Percentiles rank a stretch among this genome's conserved stretches.
Conservation (phyloP, 305 asterid genomes). For the Rubia occidens region DNA sequence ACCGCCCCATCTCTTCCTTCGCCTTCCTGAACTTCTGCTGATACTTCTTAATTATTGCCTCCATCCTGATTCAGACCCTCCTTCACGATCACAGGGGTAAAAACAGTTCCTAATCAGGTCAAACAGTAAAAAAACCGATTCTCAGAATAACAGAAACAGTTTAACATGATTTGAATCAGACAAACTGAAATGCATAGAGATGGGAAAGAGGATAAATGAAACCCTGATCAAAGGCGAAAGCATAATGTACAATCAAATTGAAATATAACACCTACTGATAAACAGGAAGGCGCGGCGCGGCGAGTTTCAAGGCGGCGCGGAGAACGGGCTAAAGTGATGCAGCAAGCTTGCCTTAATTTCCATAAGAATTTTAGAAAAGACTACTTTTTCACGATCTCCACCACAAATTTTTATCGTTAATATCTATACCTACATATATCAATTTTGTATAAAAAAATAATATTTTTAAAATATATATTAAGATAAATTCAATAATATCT, state of each 20-base stretch:
- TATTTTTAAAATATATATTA: no score
- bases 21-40: constrained; percentile 55
- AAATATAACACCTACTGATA: no score
- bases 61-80: constrained; percentile 28
- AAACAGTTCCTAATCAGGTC: neutral
- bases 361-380: no score
- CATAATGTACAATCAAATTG: neutral
- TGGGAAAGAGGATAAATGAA: neutral
- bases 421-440: no score
- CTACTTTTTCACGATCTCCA: no score
- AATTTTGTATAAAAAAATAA: no score
- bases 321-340: no score
- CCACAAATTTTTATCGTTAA: no score
- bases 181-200: neutral
- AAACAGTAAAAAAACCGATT: neutral
- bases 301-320: no score
- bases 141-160: neutral
- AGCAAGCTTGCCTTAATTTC: no score
- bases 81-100: neutral
- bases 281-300: no score
- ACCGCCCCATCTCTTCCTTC: constrained; percentile 47
- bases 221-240: neutral
- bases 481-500: no score
- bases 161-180: neutral
- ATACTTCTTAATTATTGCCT: constrained; percentile 47